These are phyloP conservation scores for Nyssa sinensis DNA, from an alignment of 148 eudicot species.

Conservation along the genomic window DNA sequence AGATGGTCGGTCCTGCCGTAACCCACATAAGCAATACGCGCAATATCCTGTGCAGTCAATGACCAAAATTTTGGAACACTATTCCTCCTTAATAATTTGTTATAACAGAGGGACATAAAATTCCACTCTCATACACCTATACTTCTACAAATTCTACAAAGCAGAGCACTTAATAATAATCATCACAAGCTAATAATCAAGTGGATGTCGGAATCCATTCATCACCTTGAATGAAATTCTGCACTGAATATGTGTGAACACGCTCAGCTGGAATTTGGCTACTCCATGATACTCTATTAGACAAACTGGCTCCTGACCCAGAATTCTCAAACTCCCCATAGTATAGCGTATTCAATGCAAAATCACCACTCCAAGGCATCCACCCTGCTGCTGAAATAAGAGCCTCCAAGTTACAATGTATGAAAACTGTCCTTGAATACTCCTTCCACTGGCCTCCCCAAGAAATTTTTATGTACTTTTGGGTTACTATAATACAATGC, in stretches of 20 bases:
- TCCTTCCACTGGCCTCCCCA: slow-evolving; percentile 95
- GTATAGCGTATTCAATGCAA: slow-evolving; percentile 61
- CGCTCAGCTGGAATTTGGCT: slow-evolving; percentile 60
- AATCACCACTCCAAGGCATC: slow-evolving; percentile 69
- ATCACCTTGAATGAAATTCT: slow-evolving; percentile 66
- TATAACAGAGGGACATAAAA: neutral
- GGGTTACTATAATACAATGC: slow-evolving; percentile 53
- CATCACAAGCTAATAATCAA: slow-evolving; percentile 1
- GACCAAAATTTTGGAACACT: neutral
- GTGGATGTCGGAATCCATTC: slow-evolving; percentile 48
- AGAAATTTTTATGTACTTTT: slow-evolving; percentile 55
- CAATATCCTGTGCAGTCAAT: too few species aligned
- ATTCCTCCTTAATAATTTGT: neutral
- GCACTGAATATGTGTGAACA: slow-evolving; percentile 51
- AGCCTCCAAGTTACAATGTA: slow-evolving; percentile 45
- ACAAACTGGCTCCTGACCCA: slow-evolving; percentile 50
- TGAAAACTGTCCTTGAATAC: slow-evolving; percentile 69
- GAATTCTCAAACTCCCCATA: slow-evolving; percentile 71
- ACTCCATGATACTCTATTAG: slow-evolving; percentile 70
- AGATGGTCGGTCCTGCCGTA: too few species aligned
- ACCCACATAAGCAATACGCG: too few species aligned
- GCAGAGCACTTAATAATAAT: neutral
- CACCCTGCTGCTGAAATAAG: slow-evolving; percentile 56
- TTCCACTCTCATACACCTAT: neutral
- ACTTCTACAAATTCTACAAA: neutral